Evolutionary conservation across 352 stramenopile species (phyloP).

Genomic region (Blastocystis sp.): DNA sequence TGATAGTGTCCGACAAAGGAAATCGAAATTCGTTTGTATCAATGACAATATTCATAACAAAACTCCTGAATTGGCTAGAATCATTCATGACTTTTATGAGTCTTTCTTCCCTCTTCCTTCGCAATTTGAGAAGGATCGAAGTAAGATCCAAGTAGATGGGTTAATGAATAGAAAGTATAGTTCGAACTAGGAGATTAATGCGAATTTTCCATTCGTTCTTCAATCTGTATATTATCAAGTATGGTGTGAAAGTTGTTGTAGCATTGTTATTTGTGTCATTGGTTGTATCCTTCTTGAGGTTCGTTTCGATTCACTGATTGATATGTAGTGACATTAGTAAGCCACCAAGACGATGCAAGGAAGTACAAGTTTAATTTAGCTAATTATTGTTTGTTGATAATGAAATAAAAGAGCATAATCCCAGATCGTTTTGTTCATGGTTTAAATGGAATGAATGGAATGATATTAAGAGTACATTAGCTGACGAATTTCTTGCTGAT

Average conservation of each 20-base stretch:
- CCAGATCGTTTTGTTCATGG: neutral
- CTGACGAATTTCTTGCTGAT: slow-evolving; percentile 79
- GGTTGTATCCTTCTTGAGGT: neutral
- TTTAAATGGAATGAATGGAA: too few relatives aligned
- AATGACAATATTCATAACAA: slow-evolving; percentile 88
- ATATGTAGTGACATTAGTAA: slow-evolving; percentile 7
- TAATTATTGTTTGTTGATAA: slow-evolving; percentile 22
- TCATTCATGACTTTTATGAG: slow-evolving; percentile 82
- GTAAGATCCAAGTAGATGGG: neutral
- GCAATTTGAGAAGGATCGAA: slow-evolving; percentile 80
- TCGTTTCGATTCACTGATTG: neutral
- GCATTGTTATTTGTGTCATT: neutral
- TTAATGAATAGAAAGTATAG: neutral
- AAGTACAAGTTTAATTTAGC: slow-evolving; percentile 4
- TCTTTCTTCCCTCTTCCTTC: slow-evolving; percentile 81
- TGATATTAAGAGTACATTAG: slow-evolving; percentile 67
- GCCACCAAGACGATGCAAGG: slow-evolving; percentile 10
- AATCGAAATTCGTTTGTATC: slow-evolving; percentile 89
- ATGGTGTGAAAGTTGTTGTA: neutral
- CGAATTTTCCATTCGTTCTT: neutral
- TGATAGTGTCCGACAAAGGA: slow-evolving; percentile 79
- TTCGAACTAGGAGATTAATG: neutral
- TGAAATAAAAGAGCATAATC: neutral
- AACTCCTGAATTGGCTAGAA: slow-evolving; percentile 73
- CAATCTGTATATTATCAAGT: neutral